A percentile compares a stretch with the other conserved stretches of the same genome.
phyloP scores from a whole-genome alignment of 2,329 filamentous ascomycete species.

The Arthrobotrys conoides region DNA sequence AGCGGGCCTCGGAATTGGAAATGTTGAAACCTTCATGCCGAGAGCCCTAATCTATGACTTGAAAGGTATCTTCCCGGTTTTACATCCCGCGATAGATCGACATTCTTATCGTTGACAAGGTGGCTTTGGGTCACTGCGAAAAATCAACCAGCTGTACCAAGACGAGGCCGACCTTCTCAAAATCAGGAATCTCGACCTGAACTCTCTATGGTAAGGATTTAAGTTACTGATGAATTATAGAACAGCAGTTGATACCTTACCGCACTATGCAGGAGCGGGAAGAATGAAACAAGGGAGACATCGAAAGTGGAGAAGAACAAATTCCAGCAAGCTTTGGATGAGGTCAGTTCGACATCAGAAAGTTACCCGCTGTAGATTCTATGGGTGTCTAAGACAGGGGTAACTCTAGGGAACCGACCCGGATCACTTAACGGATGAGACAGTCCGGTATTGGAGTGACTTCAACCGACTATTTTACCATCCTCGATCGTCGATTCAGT shows the following conservation, averaged over 20 bases:
- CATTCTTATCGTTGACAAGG: constrained; percentile 65
- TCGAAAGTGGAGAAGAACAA: constrained; percentile 49
- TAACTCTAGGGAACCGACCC: constrained; percentile 72
- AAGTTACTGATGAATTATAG: background rate
- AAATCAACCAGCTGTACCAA: constrained; percentile 90
- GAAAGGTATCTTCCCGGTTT: constrained; percentile 72
- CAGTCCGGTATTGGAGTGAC: constrained; percentile 96
- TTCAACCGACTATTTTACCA: constrained; percentile 94
- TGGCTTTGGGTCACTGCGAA: constrained; percentile 87
- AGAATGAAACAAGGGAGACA: constrained; percentile 48
- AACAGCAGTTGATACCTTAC: constrained; percentile 12
- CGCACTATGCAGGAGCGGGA: constrained; percentile 53
- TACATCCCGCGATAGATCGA: background rate
- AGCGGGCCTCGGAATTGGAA: constrained; percentile 83
- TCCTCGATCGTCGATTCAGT: constrained; percentile 85
- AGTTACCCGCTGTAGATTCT: constrained; percentile 11
- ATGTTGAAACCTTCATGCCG: constrained; percentile 91
- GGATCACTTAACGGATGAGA: constrained; percentile 76
- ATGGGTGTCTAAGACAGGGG: constrained; percentile 21
- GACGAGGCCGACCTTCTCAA: constrained; percentile 66
- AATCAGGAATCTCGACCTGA: constrained; percentile 66
- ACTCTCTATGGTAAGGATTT: constrained; percentile 68
- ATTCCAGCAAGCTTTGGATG: constrained; percentile 54
- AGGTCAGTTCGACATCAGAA: constrained; percentile 36
- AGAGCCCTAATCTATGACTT: constrained; percentile 94